These are phyloP conservation scores for Trichoderma koningiopsis DNA, from an alignment of 2,329 filamentous ascomycete species.

Conservation along the genomic window DNA sequence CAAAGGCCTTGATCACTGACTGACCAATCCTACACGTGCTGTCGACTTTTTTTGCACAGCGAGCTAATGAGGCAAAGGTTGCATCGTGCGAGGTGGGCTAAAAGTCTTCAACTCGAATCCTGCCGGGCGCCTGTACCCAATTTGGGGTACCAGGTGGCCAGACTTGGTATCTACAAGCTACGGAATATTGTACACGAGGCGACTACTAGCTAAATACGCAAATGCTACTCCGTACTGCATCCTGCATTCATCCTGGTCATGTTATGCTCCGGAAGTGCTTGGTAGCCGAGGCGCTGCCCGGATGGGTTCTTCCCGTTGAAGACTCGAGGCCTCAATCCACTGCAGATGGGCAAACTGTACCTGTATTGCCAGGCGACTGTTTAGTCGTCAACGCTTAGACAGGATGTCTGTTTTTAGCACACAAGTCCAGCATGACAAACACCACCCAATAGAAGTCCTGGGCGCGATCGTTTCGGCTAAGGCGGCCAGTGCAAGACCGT, in stretches of 20 bases:
- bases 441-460: neutral
- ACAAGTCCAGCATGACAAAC: constrained; percentile 8
- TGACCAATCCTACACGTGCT: neutral
- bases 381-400: constrained; percentile 2
- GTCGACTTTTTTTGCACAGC: neutral
- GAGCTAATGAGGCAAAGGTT: neutral
- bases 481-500: constrained; percentile 15
- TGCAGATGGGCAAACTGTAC: constrained; percentile 5
- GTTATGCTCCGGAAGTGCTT: neutral
- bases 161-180: neutral
- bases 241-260: neutral
- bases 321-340: neutral
- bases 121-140: neutral
- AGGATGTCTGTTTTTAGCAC: constrained; percentile 21
- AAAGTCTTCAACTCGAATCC: neutral
- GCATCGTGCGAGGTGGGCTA: neutral
- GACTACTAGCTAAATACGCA: too few relatives aligned
- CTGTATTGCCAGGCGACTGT: neutral
- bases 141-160: neutral
- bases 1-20: neutral
- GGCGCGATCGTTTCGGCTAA: constrained; percentile 15
- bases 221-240: neutral
- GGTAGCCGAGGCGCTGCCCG: constrained; percentile 3
- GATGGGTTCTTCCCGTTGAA: neutral
- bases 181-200: neutral